These are phyloP conservation scores for Hypoxylon sp. DNA, from an alignment of 2,329 filamentous ascomycete species.

Conservation along the genomic window DNA sequence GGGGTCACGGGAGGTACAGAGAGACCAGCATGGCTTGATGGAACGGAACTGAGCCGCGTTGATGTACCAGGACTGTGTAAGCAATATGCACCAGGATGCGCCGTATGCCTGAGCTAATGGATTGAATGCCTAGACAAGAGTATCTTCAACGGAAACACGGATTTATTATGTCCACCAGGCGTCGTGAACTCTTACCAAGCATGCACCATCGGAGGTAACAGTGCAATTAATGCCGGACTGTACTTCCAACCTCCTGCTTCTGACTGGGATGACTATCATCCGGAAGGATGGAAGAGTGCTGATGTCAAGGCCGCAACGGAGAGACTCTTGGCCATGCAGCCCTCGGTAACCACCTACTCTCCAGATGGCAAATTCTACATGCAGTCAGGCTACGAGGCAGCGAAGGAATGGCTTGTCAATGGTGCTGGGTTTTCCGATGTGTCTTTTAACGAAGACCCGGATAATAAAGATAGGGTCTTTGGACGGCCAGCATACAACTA, in stretches of 20 bases:
- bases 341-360: slow-evolving; percentile 62
- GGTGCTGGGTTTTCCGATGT: slow-evolving; percentile 64
- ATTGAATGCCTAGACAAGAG: slow-evolving; percentile 57
- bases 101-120: slow-evolving; percentile 29
- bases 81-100: slow-evolving; percentile 14
- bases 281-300: slow-evolving; percentile 64
- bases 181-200: slow-evolving; percentile 62
- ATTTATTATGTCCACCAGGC: slow-evolving; percentile 59
- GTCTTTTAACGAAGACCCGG: slow-evolving; percentile 61
- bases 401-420: slow-evolving; percentile 65
- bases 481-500: slow-evolving; percentile 65
- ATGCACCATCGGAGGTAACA: slow-evolving; percentile 67
- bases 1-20: slow-evolving; percentile 64
- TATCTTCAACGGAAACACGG: slow-evolving; percentile 61
- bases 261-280: slow-evolving; percentile 67
- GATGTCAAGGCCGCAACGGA: slow-evolving; percentile 64
- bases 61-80: slow-evolving; percentile 67
- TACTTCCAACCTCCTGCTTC: slow-evolving; percentile 68
- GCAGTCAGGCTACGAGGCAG: slow-evolving; percentile 63
- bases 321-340: slow-evolving; percentile 61
- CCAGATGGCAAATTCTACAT: slow-evolving; percentile 62
- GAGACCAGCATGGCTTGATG: slow-evolving; percentile 63
- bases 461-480: slow-evolving; percentile 64
- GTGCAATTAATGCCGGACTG: slow-evolving; percentile 68
- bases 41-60: slow-evolving; percentile 64